Evolutionary conservation across 106 monocot genomes (phyloP), one percentile per base, ranked within the genome.

Genomic region (Acanthochlamys bracteata): DNA sequence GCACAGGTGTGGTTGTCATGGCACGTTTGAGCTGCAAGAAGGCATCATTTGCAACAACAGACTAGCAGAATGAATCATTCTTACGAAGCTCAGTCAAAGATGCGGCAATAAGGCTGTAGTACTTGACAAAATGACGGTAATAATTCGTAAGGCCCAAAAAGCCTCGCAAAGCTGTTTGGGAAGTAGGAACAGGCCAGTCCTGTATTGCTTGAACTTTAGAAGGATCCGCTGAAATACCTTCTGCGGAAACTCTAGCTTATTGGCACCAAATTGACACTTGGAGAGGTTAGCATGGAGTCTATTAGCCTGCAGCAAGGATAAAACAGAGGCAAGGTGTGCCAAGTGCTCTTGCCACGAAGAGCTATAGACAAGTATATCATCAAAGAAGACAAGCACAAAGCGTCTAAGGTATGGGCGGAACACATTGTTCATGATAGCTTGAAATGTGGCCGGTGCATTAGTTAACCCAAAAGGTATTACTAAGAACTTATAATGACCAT

Each of bases 291-390:
- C 55, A 20, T 55, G 17, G 11, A 57, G 23, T 0, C 41, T 7
- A 11, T 57, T 17, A 2, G 41, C 20, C 6, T 6, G 11, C 3
- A 68, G 20, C 20, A 13, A 4, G 3, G 26, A 7, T 7, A 68
- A 22, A 20, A 69, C 20, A 19, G 16, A n/a, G 15, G 11, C 2
- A 15, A 69, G 7, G 42, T 69, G 69, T 1, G 17, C 11, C 7
- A 59, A 4, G 43, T 59, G 69, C 19, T 57, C 24, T 0, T 57
- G 11, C 69, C 25, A 43, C 7, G 4, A 3, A 7, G 24, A 14
- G 42, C 59, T 69, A 21, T 58, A 57, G 0, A 69, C 14, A 0
- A 69, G 39, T 11, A 69, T 69, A 42, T 69, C 69, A 59, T 69
- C 55, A 25, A 59, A 59, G 13, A 59, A 69, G 24, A 25, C 66